phyloP scores from a whole-genome alignment of 257 asterid species.

The Petunia axillaris region DNA sequence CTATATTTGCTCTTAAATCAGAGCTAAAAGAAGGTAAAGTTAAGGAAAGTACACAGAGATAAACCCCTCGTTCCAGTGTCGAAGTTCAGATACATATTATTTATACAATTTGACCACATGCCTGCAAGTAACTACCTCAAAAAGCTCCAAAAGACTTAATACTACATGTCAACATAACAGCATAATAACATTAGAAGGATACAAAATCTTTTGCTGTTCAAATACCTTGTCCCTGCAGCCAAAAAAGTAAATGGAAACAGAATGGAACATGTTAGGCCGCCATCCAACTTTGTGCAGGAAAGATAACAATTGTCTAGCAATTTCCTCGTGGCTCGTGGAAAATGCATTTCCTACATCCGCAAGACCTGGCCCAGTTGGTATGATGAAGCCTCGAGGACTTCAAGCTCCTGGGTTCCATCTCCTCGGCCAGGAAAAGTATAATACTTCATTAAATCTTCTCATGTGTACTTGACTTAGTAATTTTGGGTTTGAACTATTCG shows the following conservation, averaged over 20 bases:
- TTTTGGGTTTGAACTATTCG: not conserved
- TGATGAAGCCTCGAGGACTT: not conserved
- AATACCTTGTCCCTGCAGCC: constrained; percentile 86
- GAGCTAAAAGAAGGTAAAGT: constrained; percentile 56
- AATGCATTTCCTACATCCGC: not conserved
- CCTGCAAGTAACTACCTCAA: not conserved
- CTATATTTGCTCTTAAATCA: constrained; percentile 78
- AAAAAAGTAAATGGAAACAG: not conserved
- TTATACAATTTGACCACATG: not conserved
- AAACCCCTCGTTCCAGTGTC: not conserved
- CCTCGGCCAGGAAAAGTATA: no score
- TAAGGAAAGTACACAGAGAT: constrained; percentile 38
- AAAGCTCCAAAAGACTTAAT: constrained; percentile 4
- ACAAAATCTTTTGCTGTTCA: constrained; percentile 86
- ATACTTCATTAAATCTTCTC: not conserved
- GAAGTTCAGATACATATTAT: not conserved
- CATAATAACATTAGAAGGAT: constrained; percentile 52
- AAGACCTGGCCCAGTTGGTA: not conserved
- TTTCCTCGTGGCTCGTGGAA: not conserved
- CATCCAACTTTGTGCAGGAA: not conserved
- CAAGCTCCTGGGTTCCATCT: not conserved
- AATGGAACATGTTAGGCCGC: not conserved
- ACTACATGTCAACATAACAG: not conserved
- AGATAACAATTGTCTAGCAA: not conserved
- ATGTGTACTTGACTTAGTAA: not conserved